Base-by-base conservation (phyloP, 257 asterid species). In the Nicotiana otophora region DNA sequence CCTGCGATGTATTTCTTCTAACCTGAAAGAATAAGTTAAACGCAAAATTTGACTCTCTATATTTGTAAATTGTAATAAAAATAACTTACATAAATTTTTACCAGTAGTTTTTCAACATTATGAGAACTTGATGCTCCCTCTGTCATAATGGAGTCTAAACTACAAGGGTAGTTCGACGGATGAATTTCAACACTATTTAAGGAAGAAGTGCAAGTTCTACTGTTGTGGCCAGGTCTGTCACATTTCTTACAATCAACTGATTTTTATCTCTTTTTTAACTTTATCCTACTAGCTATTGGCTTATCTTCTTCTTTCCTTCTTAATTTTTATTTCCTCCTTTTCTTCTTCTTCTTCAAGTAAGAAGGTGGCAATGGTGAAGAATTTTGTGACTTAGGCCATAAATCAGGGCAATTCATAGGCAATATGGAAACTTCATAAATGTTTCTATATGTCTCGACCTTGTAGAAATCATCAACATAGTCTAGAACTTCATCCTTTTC, bases 381-480 rank as follows among this genome's bases (percentile, higher is more conserved):
- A 20, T 33, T 66, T 0, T 0, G n/a, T 23, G 10, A 11, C 61
- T 65, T 66, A 7, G 62, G 11, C 54, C 78, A 66, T 23, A 66
- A 48, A 12, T 81, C 55, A 7, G 17, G 26, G 2, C 64, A 48
- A 65, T 66, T 23, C 77, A 65, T 65, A n/a, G 55, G 64, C 1
- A 65, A 7, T 3, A 66, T 53, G 0, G 48, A 55, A 16, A 30
- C 64, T 14, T 48, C 31, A 65, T 81, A 81, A 7, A 19, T 58
- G 17, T 48, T 51, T 61, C 10, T 17, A 19, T 30, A 81, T 46
- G 67, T 26, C 0, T 51, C 33, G 5, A 17, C 26, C 9, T 30
- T n/a, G 36, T 86, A 81, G 46, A 77, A 81, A 6, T 78, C 82
- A 20, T 83, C 62, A 7, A 83, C 80, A 54, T 65, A 77, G 53